Base-by-base conservation (phyloP, 768 basidiomycete species). In the Lactarius sanguifluus region DNA sequence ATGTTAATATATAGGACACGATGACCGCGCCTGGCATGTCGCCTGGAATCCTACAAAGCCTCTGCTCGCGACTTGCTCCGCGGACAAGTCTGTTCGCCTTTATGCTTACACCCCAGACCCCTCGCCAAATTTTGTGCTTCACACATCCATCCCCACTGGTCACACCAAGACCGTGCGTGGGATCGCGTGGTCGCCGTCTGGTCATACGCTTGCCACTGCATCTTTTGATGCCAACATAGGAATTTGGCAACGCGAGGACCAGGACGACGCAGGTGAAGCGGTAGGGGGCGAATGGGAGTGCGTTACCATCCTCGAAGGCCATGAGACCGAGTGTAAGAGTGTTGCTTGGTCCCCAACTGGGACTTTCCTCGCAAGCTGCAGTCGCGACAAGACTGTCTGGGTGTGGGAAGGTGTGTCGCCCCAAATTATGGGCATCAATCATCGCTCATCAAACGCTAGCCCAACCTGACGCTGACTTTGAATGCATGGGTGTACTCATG, bases 361-460 rank as follows among this genome's bases (percentile, higher is more conserved):
- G 1, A 88, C 83, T 2, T 77, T 97, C 30, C 80, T 99, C n/a
- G 97, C 96, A 10, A 95, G 90, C 68, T 98, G 96, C 74, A 91
- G 92, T 71, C 82, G 97, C 66, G 97, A 98, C 79, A 99, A 98
- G 80, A 93, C 94, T 6, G 95, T 98, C 0, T 98, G 97, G 97
- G 85, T 99, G 41, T 99, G 97, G 96, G 96, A 98, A 83, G 94
- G 96, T 90, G 73, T 72, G 79, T 72, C 59, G 8, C 40, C 36
- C 50, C 41, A 38, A 32, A 2, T 50, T 36, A 36, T 43, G 28
- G 38, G 38, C 43, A 20, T 40, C 16, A 57, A 57, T 7, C 7
- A 32, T 62, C 38, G 32, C 58, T 70, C 45, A 66, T 55, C 18
- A 55, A 16, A 15, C n/a, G 2, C 62, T 70, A 96, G 96, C 91